phyloP scores from a whole-genome alignment of 495 filamentous ascomycete species.

The Hyaloscypha variabilis region DNA sequence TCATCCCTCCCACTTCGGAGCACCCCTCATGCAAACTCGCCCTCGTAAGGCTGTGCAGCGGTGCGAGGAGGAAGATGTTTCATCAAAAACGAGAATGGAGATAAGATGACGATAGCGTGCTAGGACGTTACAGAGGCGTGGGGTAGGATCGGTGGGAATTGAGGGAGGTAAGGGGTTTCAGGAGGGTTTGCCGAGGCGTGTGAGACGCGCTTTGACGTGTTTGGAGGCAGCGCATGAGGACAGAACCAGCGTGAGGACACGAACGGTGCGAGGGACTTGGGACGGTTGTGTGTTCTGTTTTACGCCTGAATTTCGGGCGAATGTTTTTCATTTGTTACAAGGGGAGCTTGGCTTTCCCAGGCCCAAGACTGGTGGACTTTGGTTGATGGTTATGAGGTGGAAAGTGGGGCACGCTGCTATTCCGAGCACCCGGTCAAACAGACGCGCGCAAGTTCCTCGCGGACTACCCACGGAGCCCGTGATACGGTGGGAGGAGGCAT shows the following conservation, averaged over 20 bases:
- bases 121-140: too few species aligned
- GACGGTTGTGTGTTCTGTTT: neutral
- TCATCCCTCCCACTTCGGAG: too few species aligned
- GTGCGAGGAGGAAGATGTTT: too few species aligned
- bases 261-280: neutral
- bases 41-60: too few species aligned
- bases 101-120: neutral
- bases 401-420: slow-evolving; percentile 2
- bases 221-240: neutral
- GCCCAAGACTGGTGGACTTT: neutral
- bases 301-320: too few species aligned
- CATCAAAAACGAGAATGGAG: too few species aligned
- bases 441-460: neutral
- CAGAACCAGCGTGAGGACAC: neutral
- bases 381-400: neutral
- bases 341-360: neutral
- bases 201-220: neutral
- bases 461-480: neutral
- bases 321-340: neutral
- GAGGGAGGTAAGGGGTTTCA: neutral
- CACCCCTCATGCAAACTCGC: too few species aligned
- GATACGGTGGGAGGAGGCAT: neutral
- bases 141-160: too few species aligned
- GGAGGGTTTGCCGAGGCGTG: neutral
- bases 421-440: neutral